Evolutionary conservation across 2,329 filamentous ascomycete species (phyloP), one percentile per base, ranked within the genome.

Genomic region (Akanthomyces lecanii): DNA sequence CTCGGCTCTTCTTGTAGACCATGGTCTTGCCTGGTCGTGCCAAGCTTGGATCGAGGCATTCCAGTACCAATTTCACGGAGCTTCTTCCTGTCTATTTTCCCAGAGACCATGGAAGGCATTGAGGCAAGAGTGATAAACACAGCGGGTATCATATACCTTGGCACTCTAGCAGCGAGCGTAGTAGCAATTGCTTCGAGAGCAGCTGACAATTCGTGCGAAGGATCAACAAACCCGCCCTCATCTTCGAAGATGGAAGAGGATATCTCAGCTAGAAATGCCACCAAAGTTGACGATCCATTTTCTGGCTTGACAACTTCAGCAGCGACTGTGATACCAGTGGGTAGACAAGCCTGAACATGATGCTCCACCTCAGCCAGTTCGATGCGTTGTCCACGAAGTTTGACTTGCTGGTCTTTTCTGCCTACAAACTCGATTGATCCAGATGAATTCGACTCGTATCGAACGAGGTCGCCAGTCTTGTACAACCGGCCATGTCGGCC

Each of bases 371-470:
- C 81, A 1, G 79, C 78, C 23, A 87, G 77, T 73, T 87, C 89
- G 58, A 89, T 82, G 61, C 87, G 77, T 66, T 85, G 87, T 30
- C 89, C 90, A 12, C 81, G 79, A 33, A 90, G 75, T 73, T 91
- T 90, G 61, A 89, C 82, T 71, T 88, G 87, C n/a, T 82, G 82
- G 68, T 90, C 88, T 67, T 86, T 87, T 55, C 88, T 80, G 18
- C 86, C 86, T 45, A 87, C 76, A 64, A 85, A 87, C 10, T 81
- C 72, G 45, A 88, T 79, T 7, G 78, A 78, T 0, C 82, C 82
- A 42, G 84, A 79, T 1, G 81, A 80, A 56, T 86, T 80, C 0
- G 74, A 71, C 50, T 83, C 77, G 61, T 86, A 85, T 30, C 76
- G 77, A 1, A 82, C 85, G 0, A 87, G 73, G 65, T 88, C 85